Percentiles rank a stretch among this genome's conserved stretches.
Evolutionary conservation across 225 moss, liverwort and hornwort species (phyloP).

Genomic region (Marchantia polymorpha): DNA sequence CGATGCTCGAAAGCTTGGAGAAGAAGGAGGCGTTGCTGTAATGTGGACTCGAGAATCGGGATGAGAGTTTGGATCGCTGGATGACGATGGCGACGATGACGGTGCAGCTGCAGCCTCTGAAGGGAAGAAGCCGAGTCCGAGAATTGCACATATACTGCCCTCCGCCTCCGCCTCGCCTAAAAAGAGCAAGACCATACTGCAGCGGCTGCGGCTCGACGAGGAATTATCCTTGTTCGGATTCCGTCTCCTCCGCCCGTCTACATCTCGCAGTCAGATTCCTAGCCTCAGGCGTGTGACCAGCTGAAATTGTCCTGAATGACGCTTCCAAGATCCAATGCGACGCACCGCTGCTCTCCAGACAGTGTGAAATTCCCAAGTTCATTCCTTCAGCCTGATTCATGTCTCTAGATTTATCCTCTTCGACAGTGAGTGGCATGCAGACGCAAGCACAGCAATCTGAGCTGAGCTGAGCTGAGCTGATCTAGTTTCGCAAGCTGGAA

Average conservation of each 20-base stretch:
- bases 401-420: background rate
- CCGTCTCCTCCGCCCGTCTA: background rate
- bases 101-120: background rate
- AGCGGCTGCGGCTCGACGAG: background rate
- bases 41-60: background rate
- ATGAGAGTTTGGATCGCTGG: background rate
- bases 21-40: background rate
- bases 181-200: background rate
- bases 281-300: background rate
- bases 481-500: too few relatives aligned
- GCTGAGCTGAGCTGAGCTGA: background rate
- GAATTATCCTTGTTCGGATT: background rate
- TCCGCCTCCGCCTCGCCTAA: background rate
- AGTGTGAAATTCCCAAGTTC: background rate
- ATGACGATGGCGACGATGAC: background rate
- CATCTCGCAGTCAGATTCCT: background rate
- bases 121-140: background rate
- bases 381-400: background rate
- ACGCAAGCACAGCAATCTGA: background rate
- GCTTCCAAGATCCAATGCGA: background rate
- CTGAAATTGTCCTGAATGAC: background rate
- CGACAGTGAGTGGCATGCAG: background rate
- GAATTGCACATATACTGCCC: background rate
- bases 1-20: constrained; percentile 3
- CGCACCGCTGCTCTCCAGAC: background rate